Conservation (phyloP, 768 basidiomycete genomes). For the Termitomyces sp. region DNA sequence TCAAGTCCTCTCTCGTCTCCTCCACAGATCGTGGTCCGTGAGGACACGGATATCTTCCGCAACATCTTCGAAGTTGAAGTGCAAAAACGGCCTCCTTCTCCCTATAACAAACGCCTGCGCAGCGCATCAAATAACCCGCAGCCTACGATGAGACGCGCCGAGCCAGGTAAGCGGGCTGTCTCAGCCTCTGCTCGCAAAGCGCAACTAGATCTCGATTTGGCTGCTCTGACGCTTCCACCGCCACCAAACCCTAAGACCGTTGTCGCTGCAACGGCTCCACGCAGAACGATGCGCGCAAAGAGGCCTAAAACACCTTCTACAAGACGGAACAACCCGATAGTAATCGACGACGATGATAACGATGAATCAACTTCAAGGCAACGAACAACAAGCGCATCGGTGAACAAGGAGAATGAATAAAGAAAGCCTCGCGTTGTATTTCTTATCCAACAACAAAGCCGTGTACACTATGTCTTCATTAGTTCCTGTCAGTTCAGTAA, state of each 20-base stretch:
- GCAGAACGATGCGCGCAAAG: background rate
- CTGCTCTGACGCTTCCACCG: conserved; percentile 8
- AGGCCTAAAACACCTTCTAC: background rate
- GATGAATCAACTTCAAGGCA: background rate
- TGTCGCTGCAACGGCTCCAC: background rate
- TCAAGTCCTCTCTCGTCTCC: conserved; percentile 13
- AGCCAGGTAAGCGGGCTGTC: background rate
- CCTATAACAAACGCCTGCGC: conserved; percentile 10
- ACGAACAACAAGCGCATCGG: background rate
- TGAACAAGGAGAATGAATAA: conserved; percentile 12
- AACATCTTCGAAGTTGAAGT: conserved; percentile 11
- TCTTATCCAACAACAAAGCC: background rate
- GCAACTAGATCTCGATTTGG: conserved; percentile 4
- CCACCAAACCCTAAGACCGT: conserved; percentile 5
- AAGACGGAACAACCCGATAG: background rate
- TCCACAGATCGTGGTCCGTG: conserved; percentile 1
- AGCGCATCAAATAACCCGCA: conserved; percentile 9
- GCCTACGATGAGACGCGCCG: background rate
- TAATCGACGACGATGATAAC: conserved; percentile 1
- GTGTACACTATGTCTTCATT: background rate
- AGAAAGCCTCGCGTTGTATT: background rate
- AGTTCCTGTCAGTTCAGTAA: background rate
- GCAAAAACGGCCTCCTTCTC: conserved; percentile 6
- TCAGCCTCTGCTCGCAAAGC: conserved; percentile 3
- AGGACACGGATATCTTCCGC: conserved; percentile 5